Base-by-base conservation (phyloP, 1,284 basidiomycete genomes). In the Salmacisia buchloeana region DNA sequence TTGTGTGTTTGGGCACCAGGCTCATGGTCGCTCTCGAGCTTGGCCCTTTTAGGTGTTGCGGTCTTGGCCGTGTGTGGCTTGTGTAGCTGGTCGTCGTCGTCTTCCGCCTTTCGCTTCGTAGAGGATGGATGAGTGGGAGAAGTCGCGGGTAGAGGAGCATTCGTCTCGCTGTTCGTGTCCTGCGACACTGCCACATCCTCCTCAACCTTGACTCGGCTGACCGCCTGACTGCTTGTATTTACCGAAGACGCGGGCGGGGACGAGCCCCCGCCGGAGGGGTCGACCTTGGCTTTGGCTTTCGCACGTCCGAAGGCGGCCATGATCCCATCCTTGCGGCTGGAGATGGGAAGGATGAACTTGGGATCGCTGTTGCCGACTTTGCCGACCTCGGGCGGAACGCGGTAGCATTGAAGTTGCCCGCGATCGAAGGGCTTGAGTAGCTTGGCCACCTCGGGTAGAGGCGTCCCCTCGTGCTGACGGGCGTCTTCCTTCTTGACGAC, bases 321-420 rank as follows among this genome's bases (percentile, higher is more conserved):
- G 66, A 97, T 92, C 2, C 92, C 92, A 72, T 94, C 93, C 73
- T 89, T 90, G 36, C 93, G 84, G 62, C 85, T 82, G 3, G 86
- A 82, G 21, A 96, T 81, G 0, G 93, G 92, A 69, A 90, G 84
- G 57, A 97, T 87, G 78, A 91, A 94, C 1, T 86, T 85, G 1
- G 88, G 81, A 5, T 90, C 90, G 73, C 94, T 89, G 2, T 83
- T 87, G 5, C 92, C 91, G 2, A 96, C 89, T 81, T 90, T 94
- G 0, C 93, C 93, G 0, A 97, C 88, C 82, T 96, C 92, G 65
- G 86, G 86, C 0, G 91, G 90, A 0, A 97, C 94, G 62, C 87
- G 86, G 77, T 94, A 97, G 89, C 89, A 91, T 64, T 89, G 86
- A 2, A 96, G 82, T 3, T 75, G 58, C 23, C 61, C 61, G 7